Evolutionary conservation across 768 basidiomycete genomes (phyloP).

Genomic region (Hortiboletus campestris): DNA sequence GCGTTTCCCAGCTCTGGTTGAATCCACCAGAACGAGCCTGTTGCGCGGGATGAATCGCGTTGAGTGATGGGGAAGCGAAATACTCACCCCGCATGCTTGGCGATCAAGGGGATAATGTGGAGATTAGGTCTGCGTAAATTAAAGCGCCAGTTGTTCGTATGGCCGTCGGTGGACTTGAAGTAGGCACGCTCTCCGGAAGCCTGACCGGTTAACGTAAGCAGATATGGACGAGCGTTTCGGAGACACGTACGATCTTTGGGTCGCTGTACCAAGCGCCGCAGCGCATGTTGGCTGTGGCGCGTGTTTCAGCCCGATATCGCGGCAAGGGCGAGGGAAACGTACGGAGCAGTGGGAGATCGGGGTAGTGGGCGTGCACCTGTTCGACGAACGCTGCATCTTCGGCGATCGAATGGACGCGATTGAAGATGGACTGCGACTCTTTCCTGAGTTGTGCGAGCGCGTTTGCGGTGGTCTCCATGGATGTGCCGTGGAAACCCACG

Average conservation of each 20-base stretch:
- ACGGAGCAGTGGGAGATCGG: conserved; percentile 57
- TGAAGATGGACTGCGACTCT: conserved; percentile 77
- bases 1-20: conserved; percentile 89
- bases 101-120: conserved; percentile 62
- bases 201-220: background rate
- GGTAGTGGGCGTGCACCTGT: conserved; percentile 47
- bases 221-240: background rate
- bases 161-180: conserved; percentile 93
- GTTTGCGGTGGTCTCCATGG: conserved; percentile 9
- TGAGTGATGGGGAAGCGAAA: background rate
- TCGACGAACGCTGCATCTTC: conserved; percentile 74
- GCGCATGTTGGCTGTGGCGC: conserved; percentile 73
- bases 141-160: conserved; percentile 82
- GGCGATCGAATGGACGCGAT: conserved; percentile 82
- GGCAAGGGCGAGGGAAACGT: conserved; percentile 18
- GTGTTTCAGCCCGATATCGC: background rate
- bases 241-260: conserved; percentile 51
- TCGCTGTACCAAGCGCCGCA: conserved; percentile 95
- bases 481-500: no score
- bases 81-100: conserved; percentile 54
- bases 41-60: background rate
- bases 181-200: conserved; percentile 47
- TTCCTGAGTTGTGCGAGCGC: conserved; percentile 55
- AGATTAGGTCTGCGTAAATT: conserved; percentile 83
- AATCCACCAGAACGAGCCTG: conserved; percentile 86